Base-by-base conservation (phyloP, 306 rosid species). In the Cucurbita ficifolia region DNA sequence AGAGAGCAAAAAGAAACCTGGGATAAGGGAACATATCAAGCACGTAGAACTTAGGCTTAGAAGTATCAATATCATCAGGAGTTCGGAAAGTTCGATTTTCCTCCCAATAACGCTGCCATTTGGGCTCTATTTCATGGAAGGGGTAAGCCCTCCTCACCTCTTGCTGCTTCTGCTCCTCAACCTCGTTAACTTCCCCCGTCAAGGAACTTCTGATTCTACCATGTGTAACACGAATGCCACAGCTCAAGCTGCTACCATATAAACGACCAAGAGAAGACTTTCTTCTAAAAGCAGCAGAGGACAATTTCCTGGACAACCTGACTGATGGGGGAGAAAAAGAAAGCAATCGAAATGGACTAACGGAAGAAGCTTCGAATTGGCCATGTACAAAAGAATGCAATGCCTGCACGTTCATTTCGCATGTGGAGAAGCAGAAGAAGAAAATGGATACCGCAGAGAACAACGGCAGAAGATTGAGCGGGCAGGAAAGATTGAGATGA, bases 21-120 rank as follows among this genome's bases (percentile, higher is more conserved):
- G 98, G 98, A 85, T 94, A 94, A 72, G 98, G 98, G 70, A 94
- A 94, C 98, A 90, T 94, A 75, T 94, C 98, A 13, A 90, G 98
- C 21, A 89, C 96, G 58, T 94, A 94, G 73, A 69, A 94, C 68
- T 94, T 94, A n/a, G 98, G 98, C 52, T 94, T 94, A 16, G 95
- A 84, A 16, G 81, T 79, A 63, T 94, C 96, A 61, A 90, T 75
- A 39, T 94, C 97, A 61, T 90, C 96, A 0, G 97, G 95, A 13
- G 97, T 94, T 79, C 84, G 82, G 70, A 90, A 94, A 57, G 96
- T 90, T 48, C 81, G 76, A 60, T 85, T 65, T 13, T 90, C 84
- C 33, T 90, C 97, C 98, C 98, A 94, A 53, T 72, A 85, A 1
- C 68, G 87, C 84, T 90, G 97, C 98, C 98, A 94, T 81, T 91